Base-by-base conservation (phyloP, 2,329 filamentous ascomycete genomes). In the Botrytis byssoidea region DNA sequence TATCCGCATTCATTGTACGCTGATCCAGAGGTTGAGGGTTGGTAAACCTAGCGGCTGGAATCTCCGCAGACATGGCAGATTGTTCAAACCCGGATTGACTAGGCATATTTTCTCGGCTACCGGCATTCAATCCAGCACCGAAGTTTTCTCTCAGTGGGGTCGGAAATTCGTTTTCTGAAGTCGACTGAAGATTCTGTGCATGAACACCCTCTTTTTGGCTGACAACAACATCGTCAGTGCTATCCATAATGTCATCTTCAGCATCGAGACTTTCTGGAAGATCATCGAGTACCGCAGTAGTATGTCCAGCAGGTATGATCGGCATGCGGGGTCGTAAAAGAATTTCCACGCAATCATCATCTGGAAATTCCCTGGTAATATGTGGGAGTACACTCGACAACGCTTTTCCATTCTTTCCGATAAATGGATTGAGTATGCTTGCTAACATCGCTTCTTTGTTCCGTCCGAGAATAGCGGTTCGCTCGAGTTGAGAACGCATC, bases 311-410 rank as follows among this genome's bases (percentile, higher is more conserved):
- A 80, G 78, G 74, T 77, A 83, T 74, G 72, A 85, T 80, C 2
- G 86, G 85, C 85, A 88, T 85, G 61, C 86, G 83, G 20, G 86
- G 86, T 70, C 85, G 82, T 35, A 88, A 85, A 73, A 98, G 81
- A 16, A 92, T 87, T 82, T 98, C 95, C 1, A 96, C 88, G 25
- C 87, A 88, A 73, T 88, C 85, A 68, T 91, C 88, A 18, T 86
- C 81, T 0, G 90, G 86, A 78, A 90, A 93, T 69, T 88, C 87
- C 72, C 90, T 87, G 12, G 90, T 88, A 40, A 98, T 84, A 78
- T 97, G 92, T 0, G 95, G 95, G 66, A 97, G 83, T 66, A 97
- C 91, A 81, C 91, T 96, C 42, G 92, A 86, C 74, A 90, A 88
- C 70, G 89, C 87, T 76, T 89, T 85, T 60, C 91, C 88, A 80